Evolutionary conservation across 2,329 filamentous ascomycete species (phyloP), one percentile per base, ranked within the genome.

Genomic region (Phialocephala subalpina): DNA sequence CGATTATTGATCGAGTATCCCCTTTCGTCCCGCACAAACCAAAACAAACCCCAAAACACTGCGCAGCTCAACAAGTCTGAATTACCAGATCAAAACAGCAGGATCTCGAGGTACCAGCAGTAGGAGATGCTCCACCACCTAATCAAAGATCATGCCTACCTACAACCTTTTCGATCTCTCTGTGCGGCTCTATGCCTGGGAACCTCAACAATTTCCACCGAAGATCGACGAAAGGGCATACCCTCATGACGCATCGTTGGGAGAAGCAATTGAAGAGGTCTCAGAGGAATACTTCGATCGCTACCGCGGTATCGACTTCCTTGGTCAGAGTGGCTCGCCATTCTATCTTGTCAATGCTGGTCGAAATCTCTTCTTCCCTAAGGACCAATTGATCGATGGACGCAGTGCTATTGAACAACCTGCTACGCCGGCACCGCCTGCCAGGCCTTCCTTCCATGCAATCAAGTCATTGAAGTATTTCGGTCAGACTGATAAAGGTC

Each of bases 341-440:
- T 69, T 68, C 55, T 69, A 47, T 35, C 58, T 69, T 38, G 40
- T 69, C n/a, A 68, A 67, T 16, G 68, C 66, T 52, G 68, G 68
- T 25, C 57, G 60, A n/a, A 65, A 69, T 27, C 47, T 69, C 14
- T 66, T 69, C 42, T 64, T 56, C 16, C 52, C 16, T 14, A n/a
- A 33, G 27, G 16, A 22, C 27, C 12, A 55, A 35, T 36, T 20
- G 18, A 25, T 36, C 27, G 18, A 55, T 16, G 52, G 45, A 22
- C 22, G 45, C 11, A 22, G 22, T 25, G 20, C 45, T 5, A 33
- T 9, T 9, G 9, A 33, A 9, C 29, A 33, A 33, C 29, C 29
- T 33, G 29, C 29, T 33, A 33, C 29, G 4, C 29, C 29, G 29
- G 29, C 9, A 5, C 29, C 29, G 4, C 29, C 29, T n/a, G n/a